Conservation (phyloP, 2,329 filamentous ascomycete genomes). For the Stagonosporopsis vannaccii region DNA sequence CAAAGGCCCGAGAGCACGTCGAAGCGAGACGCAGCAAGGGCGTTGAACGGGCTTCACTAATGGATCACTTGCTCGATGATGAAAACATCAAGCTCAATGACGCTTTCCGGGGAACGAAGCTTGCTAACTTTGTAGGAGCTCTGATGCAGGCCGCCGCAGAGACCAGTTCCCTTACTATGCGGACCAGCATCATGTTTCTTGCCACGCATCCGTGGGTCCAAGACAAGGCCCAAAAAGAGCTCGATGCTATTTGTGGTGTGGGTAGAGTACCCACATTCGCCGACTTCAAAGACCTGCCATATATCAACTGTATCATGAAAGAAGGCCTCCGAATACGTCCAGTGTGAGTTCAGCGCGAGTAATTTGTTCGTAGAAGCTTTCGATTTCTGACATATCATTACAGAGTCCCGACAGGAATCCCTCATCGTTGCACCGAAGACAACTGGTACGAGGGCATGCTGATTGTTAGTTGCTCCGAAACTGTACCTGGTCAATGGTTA, state of each 20-base stretch:
- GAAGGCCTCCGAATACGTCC: constrained; percentile 35
- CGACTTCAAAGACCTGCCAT: constrained; percentile 38
- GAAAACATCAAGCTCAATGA: constrained; percentile 18
- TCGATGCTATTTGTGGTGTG: constrained; percentile 27
- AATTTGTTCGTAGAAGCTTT: too few relatives aligned
- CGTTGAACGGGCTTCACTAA: constrained; percentile 33
- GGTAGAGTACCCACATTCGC: constrained; percentile 28
- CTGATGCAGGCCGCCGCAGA: constrained; percentile 33
- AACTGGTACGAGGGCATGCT: constrained; percentile 42
- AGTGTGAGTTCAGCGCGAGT: constrained; percentile 25
- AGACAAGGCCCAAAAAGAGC: constrained; percentile 28
- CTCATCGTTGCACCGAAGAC: constrained; percentile 33
- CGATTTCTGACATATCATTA: constrained; percentile 11
- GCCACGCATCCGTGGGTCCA: constrained; percentile 34
- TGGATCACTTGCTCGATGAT: constrained; percentile 36
- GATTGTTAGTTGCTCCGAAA: constrained; percentile 16
- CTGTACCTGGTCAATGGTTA: too few relatives aligned
- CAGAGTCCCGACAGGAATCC: constrained; percentile 33
- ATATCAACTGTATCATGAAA: constrained; percentile 42
- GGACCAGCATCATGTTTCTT: constrained; percentile 33
- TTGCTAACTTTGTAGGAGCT: constrained; percentile 31
- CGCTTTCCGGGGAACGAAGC: constrained; percentile 22
- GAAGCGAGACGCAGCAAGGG: constrained; percentile 27
- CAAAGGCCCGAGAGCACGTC: constrained; percentile 25
- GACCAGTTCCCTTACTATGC: constrained; percentile 26